Evolutionary conservation across 768 basidiomycete species (phyloP), one percentile per base, ranked within the genome.

Genomic region (Dacryopinax spathularia): DNA sequence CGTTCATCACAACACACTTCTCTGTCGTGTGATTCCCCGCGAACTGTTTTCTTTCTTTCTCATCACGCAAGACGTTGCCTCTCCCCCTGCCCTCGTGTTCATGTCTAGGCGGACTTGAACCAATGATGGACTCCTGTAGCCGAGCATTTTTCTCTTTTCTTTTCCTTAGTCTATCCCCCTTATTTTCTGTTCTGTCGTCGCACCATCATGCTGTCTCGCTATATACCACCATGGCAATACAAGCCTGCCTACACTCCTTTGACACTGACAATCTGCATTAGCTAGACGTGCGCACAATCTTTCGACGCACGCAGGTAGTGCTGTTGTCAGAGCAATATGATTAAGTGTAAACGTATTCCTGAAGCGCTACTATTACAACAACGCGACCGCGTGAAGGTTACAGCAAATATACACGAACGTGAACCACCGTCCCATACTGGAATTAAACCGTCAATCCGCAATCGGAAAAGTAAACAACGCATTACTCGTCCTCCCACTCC

Each of bases 181-280:
- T 56, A 56, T 56, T 56, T 29, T 22, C 22, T 22, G 25, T 56
- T 56, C 48, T 27, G 48, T 56, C 48, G 25, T 56, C 31, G 48
- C 48, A 56, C 31, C 31, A 56, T 56, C 48, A 56, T n/a, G 48
- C 48, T 56, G 48, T 56, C 13, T 29, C 31, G 25, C 48, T 56
- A 29, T 56, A 56, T 56, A 56, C 48, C 48, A 27, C n/a, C n/a
- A n/a, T 20, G 48, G 48, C 48, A 56, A 56, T 56, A 56, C 48
- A 56, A 56, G 48, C 48, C 43, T 56, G 48, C 48, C 48, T 56
- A 56, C 48, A 56, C 48, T 56, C 48, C 48, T 56, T 56, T 56
- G 48, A 56, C 48, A 56, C 25, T 15, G 13, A 56, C 25, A 31
- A 22, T 25, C 25, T 56, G 18, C 18, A 56, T 31, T n/a, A n/a